Evolutionary conservation across 2,329 filamentous ascomycete genomes (phyloP).

Genomic region (Aspergillus sp.): DNA sequence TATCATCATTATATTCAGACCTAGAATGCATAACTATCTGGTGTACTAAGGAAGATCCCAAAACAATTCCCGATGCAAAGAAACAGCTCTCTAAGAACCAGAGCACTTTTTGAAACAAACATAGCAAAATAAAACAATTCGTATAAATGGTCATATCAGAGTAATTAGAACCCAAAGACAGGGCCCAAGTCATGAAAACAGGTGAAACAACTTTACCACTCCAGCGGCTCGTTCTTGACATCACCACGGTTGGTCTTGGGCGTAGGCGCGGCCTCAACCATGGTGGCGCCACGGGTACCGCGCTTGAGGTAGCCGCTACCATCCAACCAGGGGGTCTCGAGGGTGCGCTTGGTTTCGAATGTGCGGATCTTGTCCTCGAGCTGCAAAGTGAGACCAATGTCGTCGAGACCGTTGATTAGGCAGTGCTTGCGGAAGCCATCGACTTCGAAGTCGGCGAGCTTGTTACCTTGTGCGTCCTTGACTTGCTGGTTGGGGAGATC

Average conservation of each 20-base stretch:
- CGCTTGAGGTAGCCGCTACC: conserved; percentile 70
- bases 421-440: conserved; percentile 95
- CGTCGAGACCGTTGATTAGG: conserved; percentile 84
- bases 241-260: conserved; percentile 86
- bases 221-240: conserved; percentile 74
- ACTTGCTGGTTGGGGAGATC: conserved; percentile 81
- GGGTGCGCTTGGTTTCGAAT: conserved; percentile 72
- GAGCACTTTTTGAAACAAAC: conserved; percentile 5
- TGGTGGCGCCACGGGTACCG: conserved; percentile 49
- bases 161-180: not conserved
- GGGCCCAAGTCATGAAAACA: not conserved
- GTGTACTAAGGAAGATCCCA: conserved; percentile 10
- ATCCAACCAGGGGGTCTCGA: conserved; percentile 83
- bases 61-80: conserved; percentile 4
- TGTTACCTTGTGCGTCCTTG: conserved; percentile 65
- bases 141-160: not conserved
- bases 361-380: conserved; percentile 78
- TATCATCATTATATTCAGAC: conserved; percentile 5
- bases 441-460: conserved; percentile 74
- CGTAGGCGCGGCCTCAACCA: conserved; percentile 61
- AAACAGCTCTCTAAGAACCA: conserved; percentile 8
- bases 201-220: conserved; percentile 58
- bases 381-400: conserved; percentile 92
- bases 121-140: not conserved
- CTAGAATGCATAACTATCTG: conserved; percentile 12